phyloP scores from a whole-genome alignment of 2,329 filamentous ascomycete species.

The Myriosclerotinia curreyana region DNA sequence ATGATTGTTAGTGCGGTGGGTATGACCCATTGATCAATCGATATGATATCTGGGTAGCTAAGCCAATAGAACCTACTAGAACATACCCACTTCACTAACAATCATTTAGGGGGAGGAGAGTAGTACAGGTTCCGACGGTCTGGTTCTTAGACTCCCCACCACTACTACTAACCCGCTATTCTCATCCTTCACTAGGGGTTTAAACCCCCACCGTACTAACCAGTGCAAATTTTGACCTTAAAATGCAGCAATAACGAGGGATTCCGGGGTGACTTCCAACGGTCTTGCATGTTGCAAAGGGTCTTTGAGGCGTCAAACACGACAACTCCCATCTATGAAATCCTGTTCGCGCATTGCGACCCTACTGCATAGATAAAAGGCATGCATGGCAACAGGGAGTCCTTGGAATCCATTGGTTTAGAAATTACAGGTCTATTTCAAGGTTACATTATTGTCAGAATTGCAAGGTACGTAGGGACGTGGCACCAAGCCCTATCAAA shows the following conservation, averaged over 20 bases:
- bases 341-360: background rate
- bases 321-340: background rate
- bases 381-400: constrained; percentile 2
- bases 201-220: background rate
- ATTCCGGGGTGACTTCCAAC: background rate
- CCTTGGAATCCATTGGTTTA: background rate
- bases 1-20: no score
- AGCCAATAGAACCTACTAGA: no score
- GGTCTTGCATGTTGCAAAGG: background rate
- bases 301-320: background rate
- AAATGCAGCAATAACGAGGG: background rate
- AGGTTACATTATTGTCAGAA: constrained; percentile 1
- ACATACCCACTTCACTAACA: no score
- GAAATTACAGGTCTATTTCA: background rate
- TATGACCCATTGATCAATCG: no score
- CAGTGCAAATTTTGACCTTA: background rate
- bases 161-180: background rate
- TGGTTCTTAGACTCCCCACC: background rate
- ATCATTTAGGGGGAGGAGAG: no score
- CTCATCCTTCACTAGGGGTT: background rate
- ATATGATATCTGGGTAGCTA: no score
- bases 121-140: background rate
- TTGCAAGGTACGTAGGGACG: background rate
- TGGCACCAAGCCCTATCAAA: constrained; percentile 1
- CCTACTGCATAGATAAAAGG: constrained; percentile 1